Conservation (phyloP, 2,329 filamentous ascomycete species). For the Fusarium sp. region DNA sequence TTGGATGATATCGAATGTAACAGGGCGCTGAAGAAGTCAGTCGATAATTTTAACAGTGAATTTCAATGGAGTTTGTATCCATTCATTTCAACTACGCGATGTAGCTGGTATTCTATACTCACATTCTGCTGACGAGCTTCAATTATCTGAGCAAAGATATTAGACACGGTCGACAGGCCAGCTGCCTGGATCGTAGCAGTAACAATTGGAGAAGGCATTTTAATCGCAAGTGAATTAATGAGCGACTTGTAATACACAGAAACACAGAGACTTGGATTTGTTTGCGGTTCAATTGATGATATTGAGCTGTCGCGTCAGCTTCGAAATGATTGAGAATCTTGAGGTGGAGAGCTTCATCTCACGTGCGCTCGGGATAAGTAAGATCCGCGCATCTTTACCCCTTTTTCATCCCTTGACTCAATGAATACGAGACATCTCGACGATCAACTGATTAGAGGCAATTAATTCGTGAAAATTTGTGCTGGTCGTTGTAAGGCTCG, state of each 20-base stretch:
- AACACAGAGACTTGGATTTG: neutral
- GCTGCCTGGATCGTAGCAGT: conserved; percentile 66
- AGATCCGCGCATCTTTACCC: conserved; percentile 25
- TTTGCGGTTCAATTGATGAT: neutral
- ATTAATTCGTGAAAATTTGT: too few relatives aligned
- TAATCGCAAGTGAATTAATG: conserved; percentile 14
- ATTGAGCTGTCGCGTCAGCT: conserved; percentile 12
- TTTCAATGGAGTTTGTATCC: neutral
- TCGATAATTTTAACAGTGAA: too few relatives aligned
- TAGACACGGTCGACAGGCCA: conserved; percentile 64
- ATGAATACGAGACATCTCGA: neutral
- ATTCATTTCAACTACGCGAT: too few relatives aligned
- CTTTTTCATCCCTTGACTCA: conserved; percentile 12
- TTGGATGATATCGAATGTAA: conserved; percentile 60
- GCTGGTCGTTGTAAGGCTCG: too few relatives aligned
- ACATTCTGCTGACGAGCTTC: conserved; percentile 62
- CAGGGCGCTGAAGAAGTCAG: conserved; percentile 47
- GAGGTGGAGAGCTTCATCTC: conserved; percentile 31
- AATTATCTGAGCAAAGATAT: conserved; percentile 67
- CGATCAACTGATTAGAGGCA: accelerated
- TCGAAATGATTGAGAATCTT: conserved; percentile 14
- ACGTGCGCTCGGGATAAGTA: conserved; percentile 36
- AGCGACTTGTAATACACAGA: neutral
- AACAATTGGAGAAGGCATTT: conserved; percentile 63
- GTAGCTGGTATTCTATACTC: conserved; percentile 6